A percentile compares a stretch with the other conserved stretches of the same genome.
These are phyloP conservation scores for Marchantia paleacea DNA, from an alignment of 225 moss, liverwort and hornwort species.

Conservation along the genomic window DNA sequence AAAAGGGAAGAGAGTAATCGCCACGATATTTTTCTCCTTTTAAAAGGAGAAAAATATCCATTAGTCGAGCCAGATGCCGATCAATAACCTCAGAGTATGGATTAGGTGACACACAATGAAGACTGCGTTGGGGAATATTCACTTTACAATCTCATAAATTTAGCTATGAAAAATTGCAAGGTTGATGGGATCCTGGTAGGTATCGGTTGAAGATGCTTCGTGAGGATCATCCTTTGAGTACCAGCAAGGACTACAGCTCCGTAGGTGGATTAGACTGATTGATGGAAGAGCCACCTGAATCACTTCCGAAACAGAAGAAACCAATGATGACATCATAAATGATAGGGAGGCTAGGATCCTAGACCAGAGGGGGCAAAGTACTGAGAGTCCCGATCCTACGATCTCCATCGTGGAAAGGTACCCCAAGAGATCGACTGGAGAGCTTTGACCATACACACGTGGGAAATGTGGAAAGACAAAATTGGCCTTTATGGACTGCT, in stretches of 20 bases:
- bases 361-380: background rate
- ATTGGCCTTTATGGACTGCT: background rate
- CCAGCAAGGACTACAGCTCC: background rate
- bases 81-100: background rate
- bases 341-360: background rate
- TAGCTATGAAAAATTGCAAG: too few species aligned
- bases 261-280: background rate
- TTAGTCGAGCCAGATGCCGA: background rate
- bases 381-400: background rate
- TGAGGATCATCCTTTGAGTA: background rate
- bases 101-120: too few species aligned
- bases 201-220: background rate
- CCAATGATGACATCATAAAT: constrained; percentile 7
- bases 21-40: too few species aligned
- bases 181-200: background rate
- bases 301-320: background rate
- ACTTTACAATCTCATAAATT: background rate
- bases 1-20: background rate
- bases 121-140: background rate
- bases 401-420: background rate
- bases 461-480: background rate
- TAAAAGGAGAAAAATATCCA: too few species aligned
- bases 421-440: background rate
- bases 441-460: background rate
- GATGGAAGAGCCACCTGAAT: background rate